phyloP scores from a whole-genome alignment of 2,329 filamentous ascomycete genomes.

The Penicillium janthinellum region DNA sequence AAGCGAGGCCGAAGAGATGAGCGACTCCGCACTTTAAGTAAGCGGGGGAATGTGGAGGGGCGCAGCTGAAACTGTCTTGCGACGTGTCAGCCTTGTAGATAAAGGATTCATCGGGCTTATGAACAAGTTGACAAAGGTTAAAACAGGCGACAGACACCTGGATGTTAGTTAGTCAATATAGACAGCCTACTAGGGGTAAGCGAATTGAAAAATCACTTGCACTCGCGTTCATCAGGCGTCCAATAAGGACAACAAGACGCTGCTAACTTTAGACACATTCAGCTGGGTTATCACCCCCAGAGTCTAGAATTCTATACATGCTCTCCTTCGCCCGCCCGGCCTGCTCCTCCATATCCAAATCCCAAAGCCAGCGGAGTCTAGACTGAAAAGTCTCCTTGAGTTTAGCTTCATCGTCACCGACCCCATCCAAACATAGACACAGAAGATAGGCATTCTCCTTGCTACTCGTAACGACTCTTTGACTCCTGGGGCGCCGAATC shows the following conservation, averaged over 20 bases:
- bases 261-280: no score
- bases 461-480: conserved; percentile 56
- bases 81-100: neutral
- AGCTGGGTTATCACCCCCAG: neutral
- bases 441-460: conserved; percentile 44
- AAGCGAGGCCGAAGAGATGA: neutral
- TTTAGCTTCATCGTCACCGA: conserved; percentile 31
- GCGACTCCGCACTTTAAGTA: conserved; percentile 1
- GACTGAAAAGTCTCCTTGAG: conserved; percentile 26
- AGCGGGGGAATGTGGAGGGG: neutral
- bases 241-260: no score
- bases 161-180: neutral
- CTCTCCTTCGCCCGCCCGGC: conserved; percentile 25
- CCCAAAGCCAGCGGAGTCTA: conserved; percentile 39
- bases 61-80: neutral
- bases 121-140: neutral
- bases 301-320: conserved; percentile 18
- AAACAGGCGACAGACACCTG: neutral
- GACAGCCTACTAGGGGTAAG: no score
- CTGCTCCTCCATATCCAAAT: conserved; percentile 34
- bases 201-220: neutral
- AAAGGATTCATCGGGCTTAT: no score
- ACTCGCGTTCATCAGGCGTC: no score
- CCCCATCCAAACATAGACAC: conserved; percentile 30
- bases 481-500: conserved; percentile 52